Base-by-base conservation (phyloP, 176 grass and related monocot genomes). In the Otatea glauca region DNA sequence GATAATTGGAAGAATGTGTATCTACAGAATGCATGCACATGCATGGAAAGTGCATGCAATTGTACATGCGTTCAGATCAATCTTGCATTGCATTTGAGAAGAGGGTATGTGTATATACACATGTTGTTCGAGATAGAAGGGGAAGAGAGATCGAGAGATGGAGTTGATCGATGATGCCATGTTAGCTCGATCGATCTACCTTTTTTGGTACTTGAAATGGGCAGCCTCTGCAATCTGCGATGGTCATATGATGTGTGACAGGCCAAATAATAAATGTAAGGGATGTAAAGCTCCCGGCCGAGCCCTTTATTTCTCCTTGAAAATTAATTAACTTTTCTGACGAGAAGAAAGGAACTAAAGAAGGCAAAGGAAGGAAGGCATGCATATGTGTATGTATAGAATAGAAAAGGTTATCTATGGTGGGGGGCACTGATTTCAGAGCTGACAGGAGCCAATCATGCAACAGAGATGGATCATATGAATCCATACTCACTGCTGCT, bases 391-490 rank as follows among this genome's bases (percentile, higher is more conserved):
- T 58, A 60, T 18, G 25, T 60, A 2, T 47, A 15, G 65, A 83
- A 88, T 83, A 84, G 41, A 88, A 88, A 88, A 84, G 47, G 47
- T 83, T 88, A 84, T 88, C 74, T 70, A 55, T 44, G 56, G 48
- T 4, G 68, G 56, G 68, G 63, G 32, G 67, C 73, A 74, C 87
- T 80, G 75, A 85, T 89, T 80, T 24, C 68, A 75, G 51, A 80
- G 65, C 82, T 81, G 77, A 89, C 88, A 81, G 23, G 77, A 70
- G 77, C 88, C 82, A 89, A 89, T 85, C 88, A 89, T 81, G 70
- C 70, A 89, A 65, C 60, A 60, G 48, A 72, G 54, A 83, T 55
- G 86, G 65, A 83, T 78, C 55, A 18, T 50, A 83, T 69, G 72
- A 70, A 77, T 68, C 42, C 63, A 9, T 29, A 29, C 29, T 88